Evolutionary conservation across 169 alveolate genomes (phyloP), one percentile per base, ranked within the genome.

Genomic region (Theileria annulata): DNA sequence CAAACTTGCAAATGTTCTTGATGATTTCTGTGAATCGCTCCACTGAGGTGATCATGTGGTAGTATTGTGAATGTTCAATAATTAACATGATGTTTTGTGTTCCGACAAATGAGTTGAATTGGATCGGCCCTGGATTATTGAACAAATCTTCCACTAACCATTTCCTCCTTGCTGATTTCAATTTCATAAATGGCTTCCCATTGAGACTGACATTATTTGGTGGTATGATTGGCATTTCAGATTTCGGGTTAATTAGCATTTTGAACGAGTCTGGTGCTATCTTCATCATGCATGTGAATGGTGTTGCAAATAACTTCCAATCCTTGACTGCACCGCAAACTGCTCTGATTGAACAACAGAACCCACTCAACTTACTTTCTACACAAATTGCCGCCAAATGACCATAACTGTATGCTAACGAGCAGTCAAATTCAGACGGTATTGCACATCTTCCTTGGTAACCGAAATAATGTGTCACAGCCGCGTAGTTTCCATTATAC

Each of bases 371-470:
- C n/a, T 97, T 96, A 68, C 95, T 88, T 85, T 95, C 97, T n/a
- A 95, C 93, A 21, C 95, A 92, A 28, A 95, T 91, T 10, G 97
- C 93, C 15, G 99, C 99, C 68, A 95, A 91, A 86, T 94, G 97
- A 56, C 99, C 99, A 86, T 95, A 94, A 28, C 98, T 95, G 77
- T 92, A 95, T 8, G 97, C 99, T 64, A 97, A 92, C 54, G 94
- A 92, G 49, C 97, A 93, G 86, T 98, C 99, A 77, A 98, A 98
- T 35, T 91, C 94, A 0, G 99, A 91, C 30, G 99, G 99, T 92
- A 95, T 93, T n/a, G 99, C 95, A 71, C 99, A 96, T 66, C 99
- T 93, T 21, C 99, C 99, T 86, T 98, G 98, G 93, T 98, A 98
- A 15, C 99, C 99, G 86, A 98, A 98, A 91, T 93, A 98, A 78